Evolutionary conservation across 345 rosid genomes (phyloP).

Genomic region (Durio zibethinus): DNA sequence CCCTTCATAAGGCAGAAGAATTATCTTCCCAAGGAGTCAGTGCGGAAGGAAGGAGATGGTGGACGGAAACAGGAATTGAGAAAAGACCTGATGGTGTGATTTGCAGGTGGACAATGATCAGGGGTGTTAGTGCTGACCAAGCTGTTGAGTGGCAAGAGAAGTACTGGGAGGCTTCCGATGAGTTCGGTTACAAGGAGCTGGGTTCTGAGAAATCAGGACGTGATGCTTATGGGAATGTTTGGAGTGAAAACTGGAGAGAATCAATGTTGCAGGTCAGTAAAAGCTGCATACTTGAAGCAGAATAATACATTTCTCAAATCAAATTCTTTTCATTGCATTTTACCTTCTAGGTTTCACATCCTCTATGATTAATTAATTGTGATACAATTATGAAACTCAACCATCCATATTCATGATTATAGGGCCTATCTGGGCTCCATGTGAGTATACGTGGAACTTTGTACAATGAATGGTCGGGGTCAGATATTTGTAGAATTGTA

Average conservation of each 20-base stretch:
- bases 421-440: not conserved
- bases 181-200: constrained; percentile 83
- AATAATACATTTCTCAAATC: not conserved
- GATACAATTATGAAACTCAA: not conserved
- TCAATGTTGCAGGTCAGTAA: constrained; percentile 77
- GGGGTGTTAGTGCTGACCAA: constrained; percentile 78
- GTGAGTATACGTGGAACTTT: not conserved
- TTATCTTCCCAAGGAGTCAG: constrained; percentile 44
- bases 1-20: constrained; percentile 51
- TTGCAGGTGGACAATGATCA: constrained; percentile 86
- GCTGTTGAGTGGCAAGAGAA: constrained; percentile 93
- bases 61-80: constrained; percentile 86
- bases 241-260: constrained; percentile 94
- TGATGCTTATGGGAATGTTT: constrained; percentile 72
- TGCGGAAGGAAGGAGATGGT: constrained; percentile 72
- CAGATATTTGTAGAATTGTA: not conserved
- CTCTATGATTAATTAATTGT: not conserved
- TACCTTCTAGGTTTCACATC: not conserved
- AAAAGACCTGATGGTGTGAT: constrained; percentile 71
- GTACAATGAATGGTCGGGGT: not conserved
- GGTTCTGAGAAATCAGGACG: constrained; percentile 97
- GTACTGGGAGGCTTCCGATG: constrained; percentile 97
- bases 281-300: not conserved
- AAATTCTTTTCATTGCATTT: not conserved
- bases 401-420: not conserved